A percentile compares a stretch with the other conserved stretches of the same genome.
phyloP scores from a whole-genome alignment of 75 land plant genomes.

The Adiantum capillusveneris region DNA sequence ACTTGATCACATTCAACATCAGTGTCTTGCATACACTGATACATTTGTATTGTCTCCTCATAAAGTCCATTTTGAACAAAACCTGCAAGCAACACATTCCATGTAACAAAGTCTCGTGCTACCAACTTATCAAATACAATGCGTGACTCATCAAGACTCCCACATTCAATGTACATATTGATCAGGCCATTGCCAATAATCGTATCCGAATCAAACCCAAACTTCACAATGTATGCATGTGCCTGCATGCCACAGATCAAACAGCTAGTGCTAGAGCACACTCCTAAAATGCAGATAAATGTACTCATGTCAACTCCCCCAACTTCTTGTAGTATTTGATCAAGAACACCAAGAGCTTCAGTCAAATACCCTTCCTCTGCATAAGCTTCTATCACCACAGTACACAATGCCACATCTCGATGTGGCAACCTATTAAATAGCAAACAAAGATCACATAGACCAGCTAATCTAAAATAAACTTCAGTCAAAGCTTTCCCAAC shows the following conservation, averaged over 20 bases:
- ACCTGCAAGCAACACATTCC: conserved; percentile 11
- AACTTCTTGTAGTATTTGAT: conserved; percentile 18
- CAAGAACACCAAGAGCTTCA: conserved; percentile 26
- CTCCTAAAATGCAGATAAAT: conserved; percentile 29
- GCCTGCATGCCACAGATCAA: conserved; percentile 33
- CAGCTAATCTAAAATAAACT: conserved; percentile 39
- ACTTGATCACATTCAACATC: conserved; percentile 14
- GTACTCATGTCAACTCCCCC: conserved; percentile 26
- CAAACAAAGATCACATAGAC: conserved; percentile 16
- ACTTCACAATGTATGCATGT: conserved; percentile 23
- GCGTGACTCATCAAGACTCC: conserved; percentile 28
- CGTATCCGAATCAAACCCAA: conserved; percentile 31
- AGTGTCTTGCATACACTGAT: not conserved
- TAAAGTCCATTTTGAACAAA: conserved; percentile 2
- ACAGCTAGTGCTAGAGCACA: conserved; percentile 42
- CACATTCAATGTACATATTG: conserved; percentile 50
- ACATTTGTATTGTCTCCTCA: conserved; percentile 20
- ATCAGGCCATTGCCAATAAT: conserved; percentile 47
- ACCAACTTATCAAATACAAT: conserved; percentile 36
- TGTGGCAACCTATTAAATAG: conserved; percentile 27
- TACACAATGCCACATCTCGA: conserved; percentile 46
- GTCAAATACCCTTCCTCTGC: conserved; percentile 18
- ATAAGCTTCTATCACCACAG: conserved; percentile 36
- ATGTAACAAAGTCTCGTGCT: conserved; percentile 1
- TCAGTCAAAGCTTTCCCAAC: conserved; percentile 43